A percentile compares a stretch with the other conserved stretches of the same genome.
Evolutionary conservation across 768 basidiomycete species (phyloP).

Genomic region (Macrocybe gigantea): DNA sequence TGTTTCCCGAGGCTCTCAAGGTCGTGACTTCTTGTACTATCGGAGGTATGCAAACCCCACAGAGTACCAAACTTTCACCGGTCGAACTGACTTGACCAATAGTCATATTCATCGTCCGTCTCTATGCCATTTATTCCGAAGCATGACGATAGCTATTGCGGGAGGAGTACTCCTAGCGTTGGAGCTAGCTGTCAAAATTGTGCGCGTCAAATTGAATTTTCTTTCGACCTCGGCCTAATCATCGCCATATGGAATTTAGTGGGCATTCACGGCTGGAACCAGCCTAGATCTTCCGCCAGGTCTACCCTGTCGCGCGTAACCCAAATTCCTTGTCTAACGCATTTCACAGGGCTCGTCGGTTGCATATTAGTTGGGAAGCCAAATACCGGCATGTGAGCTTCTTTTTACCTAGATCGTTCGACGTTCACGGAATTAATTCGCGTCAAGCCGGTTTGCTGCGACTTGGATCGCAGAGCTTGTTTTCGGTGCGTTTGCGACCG

Average conservation of each 20-base stretch:
- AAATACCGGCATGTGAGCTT: conserved; percentile 14
- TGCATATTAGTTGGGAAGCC: conserved; percentile 29
- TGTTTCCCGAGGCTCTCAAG: conserved; percentile 30
- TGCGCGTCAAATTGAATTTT: conserved; percentile 11
- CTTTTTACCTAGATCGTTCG: background rate
- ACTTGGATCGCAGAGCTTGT: conserved; percentile 31
- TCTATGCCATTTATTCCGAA: conserved; percentile 24
- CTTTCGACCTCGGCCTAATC: background rate
- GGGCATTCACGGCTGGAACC: conserved; percentile 30
- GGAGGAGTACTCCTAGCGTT: conserved; percentile 14
- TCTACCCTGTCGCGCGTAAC: conserved; percentile 4
- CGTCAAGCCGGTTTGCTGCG: conserved; percentile 23
- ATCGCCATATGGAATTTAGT: conserved; percentile 14
- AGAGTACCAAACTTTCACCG: no score
- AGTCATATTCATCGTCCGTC: conserved; percentile 6
- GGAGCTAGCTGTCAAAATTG: conserved; percentile 27
- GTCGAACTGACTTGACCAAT: no score
- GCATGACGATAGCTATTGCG: conserved; percentile 9
- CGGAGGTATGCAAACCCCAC: conserved; percentile 17
- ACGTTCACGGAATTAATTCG: background rate
- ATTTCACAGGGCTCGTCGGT: conserved; percentile 21
- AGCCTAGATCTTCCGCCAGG: conserved; percentile 23
- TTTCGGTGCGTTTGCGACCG: conserved; percentile 18
- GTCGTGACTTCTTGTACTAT: conserved; percentile 23
- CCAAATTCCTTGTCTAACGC: background rate